Evolutionary conservation across 495 filamentous ascomycete species (phyloP).

Genomic region (Pseudevernia furfuracea): DNA sequence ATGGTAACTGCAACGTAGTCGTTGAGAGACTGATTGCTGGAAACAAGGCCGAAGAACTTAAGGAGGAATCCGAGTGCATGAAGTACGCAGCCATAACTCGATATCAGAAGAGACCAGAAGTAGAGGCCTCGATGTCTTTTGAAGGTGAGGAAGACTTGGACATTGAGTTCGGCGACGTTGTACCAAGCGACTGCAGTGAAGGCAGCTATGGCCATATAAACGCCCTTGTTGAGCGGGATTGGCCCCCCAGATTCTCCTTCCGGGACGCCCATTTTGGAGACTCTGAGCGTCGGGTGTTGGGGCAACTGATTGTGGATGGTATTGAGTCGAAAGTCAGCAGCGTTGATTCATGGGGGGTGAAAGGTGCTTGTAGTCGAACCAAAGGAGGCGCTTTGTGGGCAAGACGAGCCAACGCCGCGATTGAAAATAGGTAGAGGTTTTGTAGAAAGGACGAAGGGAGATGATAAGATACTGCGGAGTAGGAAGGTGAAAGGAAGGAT

Average conservation of each 20-base stretch:
- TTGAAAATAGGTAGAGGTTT: background rate
- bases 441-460: background rate
- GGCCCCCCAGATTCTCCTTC: conserved; percentile 20
- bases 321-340: conserved; percentile 10
- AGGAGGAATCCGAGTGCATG: conserved; percentile 47
- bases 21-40: conserved; percentile 7
- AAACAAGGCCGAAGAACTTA: conserved; percentile 39
- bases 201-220: conserved; percentile 34
- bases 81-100: conserved; percentile 36
- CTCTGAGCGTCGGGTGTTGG: conserved; percentile 1
- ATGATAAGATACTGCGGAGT: conserved; percentile 6
- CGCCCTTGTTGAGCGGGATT: conserved; percentile 17
- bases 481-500: conserved; percentile 10
- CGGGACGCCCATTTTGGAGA: conserved; percentile 22
- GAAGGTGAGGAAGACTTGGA: conserved; percentile 46
- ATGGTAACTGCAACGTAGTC: conserved; percentile 38
- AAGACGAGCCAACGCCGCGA: background rate
- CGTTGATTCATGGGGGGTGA: background rate
- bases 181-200: conserved; percentile 46
- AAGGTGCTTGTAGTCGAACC: background rate
- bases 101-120: conserved; percentile 46
- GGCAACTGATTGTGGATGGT: background rate
- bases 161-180: conserved; percentile 43
- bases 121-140: conserved; percentile 46
- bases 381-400: background rate